Percentiles rank a stretch among this genome's conserved stretches.
phyloP scores from a whole-genome alignment of 1,139 yeast species.

The Geotrichum aggregatum region DNA sequence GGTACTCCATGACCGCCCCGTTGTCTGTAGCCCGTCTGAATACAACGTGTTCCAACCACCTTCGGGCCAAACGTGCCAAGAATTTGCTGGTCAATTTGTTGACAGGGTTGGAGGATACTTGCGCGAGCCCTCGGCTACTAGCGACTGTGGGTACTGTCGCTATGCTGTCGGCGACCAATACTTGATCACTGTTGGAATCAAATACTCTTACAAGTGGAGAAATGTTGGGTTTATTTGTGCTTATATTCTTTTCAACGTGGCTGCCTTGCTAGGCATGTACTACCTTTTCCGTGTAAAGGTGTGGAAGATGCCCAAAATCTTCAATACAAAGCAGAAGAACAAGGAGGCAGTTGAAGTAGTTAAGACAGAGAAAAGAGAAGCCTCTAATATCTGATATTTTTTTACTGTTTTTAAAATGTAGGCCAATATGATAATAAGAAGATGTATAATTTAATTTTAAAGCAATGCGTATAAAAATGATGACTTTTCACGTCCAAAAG shows the following conservation, averaged over 20 bases:
- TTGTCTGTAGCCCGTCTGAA: conserved; percentile 52
- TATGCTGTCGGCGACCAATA: conserved; percentile 53
- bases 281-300: conserved; percentile 36
- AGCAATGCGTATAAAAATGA: too few species aligned
- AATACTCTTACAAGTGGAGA: conserved; percentile 51
- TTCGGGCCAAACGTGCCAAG: conserved; percentile 53
- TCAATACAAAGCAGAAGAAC: not conserved
- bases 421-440: too few species aligned
- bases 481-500: too few species aligned
- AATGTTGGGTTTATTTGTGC: conserved; percentile 52
- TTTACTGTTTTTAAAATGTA: too few species aligned
- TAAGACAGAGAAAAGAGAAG: not conserved
- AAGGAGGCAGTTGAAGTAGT: not conserved
- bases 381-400: too few species aligned
- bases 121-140: conserved; percentile 48
- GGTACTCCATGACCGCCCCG: conserved; percentile 51
- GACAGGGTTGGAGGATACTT: conserved; percentile 50
- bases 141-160: conserved; percentile 55
- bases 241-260: conserved; percentile 46
- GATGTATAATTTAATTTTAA: too few species aligned
- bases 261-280: conserved; percentile 43
- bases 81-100: conserved; percentile 44
- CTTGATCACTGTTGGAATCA: conserved; percentile 44
- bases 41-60: conserved; percentile 54
- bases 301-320: conserved; percentile 40